Evolutionary conservation across 768 basidiomycete species (phyloP).

Genomic region (Crucibulum laeve): DNA sequence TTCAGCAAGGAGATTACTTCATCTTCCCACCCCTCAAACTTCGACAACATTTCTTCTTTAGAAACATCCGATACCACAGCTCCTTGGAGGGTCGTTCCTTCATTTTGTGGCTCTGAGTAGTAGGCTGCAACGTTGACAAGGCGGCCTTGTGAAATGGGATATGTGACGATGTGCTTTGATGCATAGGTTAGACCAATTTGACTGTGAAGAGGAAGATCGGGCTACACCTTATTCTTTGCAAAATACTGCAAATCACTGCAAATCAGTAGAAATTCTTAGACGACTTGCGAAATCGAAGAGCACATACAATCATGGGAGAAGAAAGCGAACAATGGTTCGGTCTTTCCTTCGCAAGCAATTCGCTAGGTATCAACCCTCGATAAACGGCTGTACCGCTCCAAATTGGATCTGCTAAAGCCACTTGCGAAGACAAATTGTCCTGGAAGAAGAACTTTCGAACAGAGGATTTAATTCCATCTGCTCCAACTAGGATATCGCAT

Average conservation of each 20-base stretch:
- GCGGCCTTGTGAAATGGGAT: slow-evolving; percentile 31
- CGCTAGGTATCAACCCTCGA: slow-evolving; percentile 28
- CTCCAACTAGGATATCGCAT: slow-evolving; percentile 45
- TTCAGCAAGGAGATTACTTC: slow-evolving; percentile 23
- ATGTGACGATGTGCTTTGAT: slow-evolving; percentile 32
- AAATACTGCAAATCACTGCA: slow-evolving; percentile 17
- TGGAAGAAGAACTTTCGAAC: slow-evolving; percentile 20
- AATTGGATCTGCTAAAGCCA: slow-evolving; percentile 20
- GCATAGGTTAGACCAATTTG: slow-evolving; percentile 7
- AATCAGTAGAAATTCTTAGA: not conserved
- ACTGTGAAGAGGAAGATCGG: slow-evolving; percentile 2
- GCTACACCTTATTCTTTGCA: slow-evolving; percentile 23
- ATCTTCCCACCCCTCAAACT: slow-evolving; percentile 30
- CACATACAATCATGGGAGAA: slow-evolving; percentile 16
- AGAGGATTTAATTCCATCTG: slow-evolving; percentile 32
- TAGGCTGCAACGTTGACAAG: slow-evolving; percentile 31
- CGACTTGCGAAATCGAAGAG: too few species aligned
- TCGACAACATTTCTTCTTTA: slow-evolving; percentile 25
- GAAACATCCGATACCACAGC: slow-evolving; percentile 21
- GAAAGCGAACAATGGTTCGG: slow-evolving; percentile 17
- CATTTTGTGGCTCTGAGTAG: slow-evolving; percentile 19
- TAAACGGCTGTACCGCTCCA: slow-evolving; percentile 40
- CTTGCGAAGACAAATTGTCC: slow-evolving; percentile 4
- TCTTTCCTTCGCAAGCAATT: slow-evolving; percentile 17
- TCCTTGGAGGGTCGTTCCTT: slow-evolving; percentile 24